Base-by-base conservation (phyloP, 495 filamentous ascomycete genomes). In the Achaetomiella virescens region DNA sequence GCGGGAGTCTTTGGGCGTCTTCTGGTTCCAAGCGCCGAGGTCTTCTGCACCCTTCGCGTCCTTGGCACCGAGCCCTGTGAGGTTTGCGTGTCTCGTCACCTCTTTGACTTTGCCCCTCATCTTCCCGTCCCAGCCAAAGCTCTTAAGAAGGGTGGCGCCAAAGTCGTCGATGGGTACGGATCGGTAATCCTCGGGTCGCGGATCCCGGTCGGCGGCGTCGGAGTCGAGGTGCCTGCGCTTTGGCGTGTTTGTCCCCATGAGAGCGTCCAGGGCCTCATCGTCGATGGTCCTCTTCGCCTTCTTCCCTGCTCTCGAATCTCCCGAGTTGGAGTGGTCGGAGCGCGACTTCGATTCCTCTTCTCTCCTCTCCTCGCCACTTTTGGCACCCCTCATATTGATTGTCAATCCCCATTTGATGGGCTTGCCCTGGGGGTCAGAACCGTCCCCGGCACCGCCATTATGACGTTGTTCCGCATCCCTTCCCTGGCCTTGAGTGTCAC, bases 91-190 rank as follows among this genome's bases (percentile, higher is more conserved):
- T 31, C 83, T 79, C 65, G 87, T 41, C 48, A 70, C 64, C 66
- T 78, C 70, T 61, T 75, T 73, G 14, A 70, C 69, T 49, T 74
- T 76, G 54, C 48, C 78, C 62, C 33, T 81, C 77, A 65, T 80
- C 78, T 92, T 82, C 1, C 91, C 92, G 55, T 96, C 89, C 92
- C 91, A 97, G 5, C 93, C 93, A 84, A 96, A 95, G 11, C 90
- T 89, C 7, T 89, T 81, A 24, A 99, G 78, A 48, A 97, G 71
- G 2, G 89, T 89, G 21, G 88, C 85, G 31, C 92, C 93, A 62
- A 97, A 99, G 55, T 95, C 89, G 56, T 97, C 93, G 35, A 97
- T 89, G 0, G 95, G 92, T 11, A 96, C 81, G 4, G 85, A 82
- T 25, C 82, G 84, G 70, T 99, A 99, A 61, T 92, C 89, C 43